Conservation (phyloP, 208 protist species). For the Leptomonas pyrrhocoris region DNA sequence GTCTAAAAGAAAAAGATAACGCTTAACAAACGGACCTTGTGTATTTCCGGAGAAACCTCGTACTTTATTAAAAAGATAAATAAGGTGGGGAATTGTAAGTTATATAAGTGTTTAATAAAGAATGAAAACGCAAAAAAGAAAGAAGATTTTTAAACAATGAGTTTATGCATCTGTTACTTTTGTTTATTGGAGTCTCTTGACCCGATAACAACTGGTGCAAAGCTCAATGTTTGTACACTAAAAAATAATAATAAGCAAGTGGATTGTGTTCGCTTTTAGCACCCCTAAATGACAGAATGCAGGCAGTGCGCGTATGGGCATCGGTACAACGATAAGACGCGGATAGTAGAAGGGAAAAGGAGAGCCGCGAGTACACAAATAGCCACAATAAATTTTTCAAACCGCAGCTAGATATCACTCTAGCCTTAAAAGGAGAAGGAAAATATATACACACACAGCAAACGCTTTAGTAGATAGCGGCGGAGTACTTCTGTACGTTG, state of each 20-base stretch:
- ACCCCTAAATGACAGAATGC: neutral
- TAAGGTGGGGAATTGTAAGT: constrained; percentile 14
- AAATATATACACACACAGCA: neutral
- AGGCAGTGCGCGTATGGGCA: neutral
- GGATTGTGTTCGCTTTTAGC: neutral
- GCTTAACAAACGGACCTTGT: constrained; percentile 4
- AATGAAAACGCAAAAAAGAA: neutral
- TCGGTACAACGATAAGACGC: neutral
- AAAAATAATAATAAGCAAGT: too few relatives aligned
- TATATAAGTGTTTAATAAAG: constrained; percentile 15
- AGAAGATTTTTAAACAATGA: neutral
- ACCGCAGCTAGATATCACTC: neutral
- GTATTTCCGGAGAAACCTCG: constrained; percentile 4
- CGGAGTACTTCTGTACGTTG: neutral
- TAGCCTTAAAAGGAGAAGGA: neutral
- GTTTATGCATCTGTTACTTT: too few relatives aligned
- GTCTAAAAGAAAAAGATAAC: constrained; percentile 6
- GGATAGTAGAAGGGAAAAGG: neutral
- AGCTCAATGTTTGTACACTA: too few relatives aligned
- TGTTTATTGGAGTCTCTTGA: neutral
- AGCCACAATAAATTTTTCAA: neutral
- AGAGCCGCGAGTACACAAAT: neutral
- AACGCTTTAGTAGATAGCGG: constrained; percentile 12
- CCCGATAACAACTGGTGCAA: neutral
- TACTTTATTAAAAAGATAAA: neutral